These are phyloP conservation scores for Pichia kluyveri DNA, from an alignment of 805 yeast species.

Conservation along the genomic window DNA sequence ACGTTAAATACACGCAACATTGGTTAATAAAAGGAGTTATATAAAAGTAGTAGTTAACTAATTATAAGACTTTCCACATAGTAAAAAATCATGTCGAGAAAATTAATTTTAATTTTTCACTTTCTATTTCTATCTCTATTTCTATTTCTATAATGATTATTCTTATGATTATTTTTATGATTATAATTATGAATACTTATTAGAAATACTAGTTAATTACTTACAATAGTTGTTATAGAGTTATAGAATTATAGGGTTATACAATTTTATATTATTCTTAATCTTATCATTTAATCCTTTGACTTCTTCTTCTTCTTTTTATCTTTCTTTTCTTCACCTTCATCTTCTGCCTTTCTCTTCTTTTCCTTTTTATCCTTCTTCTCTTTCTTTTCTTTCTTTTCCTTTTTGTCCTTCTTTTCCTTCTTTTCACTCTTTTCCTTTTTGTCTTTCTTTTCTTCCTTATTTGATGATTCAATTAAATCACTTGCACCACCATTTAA, in stretches of 20 bases:
- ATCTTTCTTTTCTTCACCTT: slow-evolving; percentile 5
- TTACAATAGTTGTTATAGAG: too few relatives aligned
- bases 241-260: too few relatives aligned
- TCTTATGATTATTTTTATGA: too few relatives aligned
- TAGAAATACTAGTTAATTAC: too few relatives aligned
- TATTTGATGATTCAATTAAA: slow-evolving; percentile 15
- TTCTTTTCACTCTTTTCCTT: slow-evolving; percentile 2
- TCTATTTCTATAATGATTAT: too few relatives aligned
- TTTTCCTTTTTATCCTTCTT: background rate
- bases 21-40: background rate
- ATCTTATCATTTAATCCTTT: slow-evolving; percentile 20
- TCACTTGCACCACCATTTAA: slow-evolving; percentile 34
- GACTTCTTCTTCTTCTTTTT: slow-evolving; percentile 11
- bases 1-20: too few relatives aligned
- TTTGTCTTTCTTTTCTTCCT: slow-evolving; percentile 13
- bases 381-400: slow-evolving; percentile 10
- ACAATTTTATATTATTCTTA: too few relatives aligned
- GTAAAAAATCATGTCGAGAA: background rate
- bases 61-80: too few relatives aligned
- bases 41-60: too few relatives aligned
- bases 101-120: too few relatives aligned
- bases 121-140: too few relatives aligned
- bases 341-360: slow-evolving; percentile 2
- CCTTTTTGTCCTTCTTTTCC: slow-evolving; percentile 3
- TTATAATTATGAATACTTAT: too few relatives aligned